Evolutionary conservation across 2,329 filamentous ascomycete genomes (phyloP), one percentile per base, ranked within the genome.

Genomic region (Alternaria sp.): DNA sequence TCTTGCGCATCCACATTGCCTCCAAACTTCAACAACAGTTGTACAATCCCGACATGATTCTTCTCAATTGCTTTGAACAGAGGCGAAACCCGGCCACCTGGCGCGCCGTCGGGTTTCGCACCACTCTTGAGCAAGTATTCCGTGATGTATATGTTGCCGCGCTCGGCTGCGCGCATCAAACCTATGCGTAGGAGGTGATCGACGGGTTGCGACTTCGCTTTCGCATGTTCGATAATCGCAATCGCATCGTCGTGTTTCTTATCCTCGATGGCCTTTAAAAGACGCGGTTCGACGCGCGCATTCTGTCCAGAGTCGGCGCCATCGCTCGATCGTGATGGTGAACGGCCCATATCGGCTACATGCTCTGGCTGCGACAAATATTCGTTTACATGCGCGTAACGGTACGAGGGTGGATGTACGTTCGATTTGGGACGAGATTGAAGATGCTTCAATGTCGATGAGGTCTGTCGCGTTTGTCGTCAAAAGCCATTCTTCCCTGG

Each of bases 181-280:
- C 72, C 76, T 51, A 79, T 78, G 60, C 76, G 75, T 45, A 79
- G 64, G 34, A 79, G 69, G 69, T 77, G 72, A 38, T 77, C 76
- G 63, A 62, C 57, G 32, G 73, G 71, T 58, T 76, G 72, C 50
- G 68, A 64, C 56, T 74, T 74, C 9, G 68, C 62, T 54, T 73
- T 74, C 34, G 73, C 73, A 28, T 74, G 60, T 55, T 79, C 74
- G 71, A 79, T 76, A n/a, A 78, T 74, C 20, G 73, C 70, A 44
- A 74, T 70, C 10, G 69, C 73, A n/a, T 75, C 71, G 25, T 70
- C 68, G 45, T 75, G 64, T 36, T 68, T 69, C 40, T 64, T 59
- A 27, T 77, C 70, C 59, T 78, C 76, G 59, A 78, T 74, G 6
- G 76, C 76, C 32, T 73, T 74, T n/a, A 79, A 63, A 4, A 79